A percentile compares a stretch with the other conserved stretches of the same genome.
These are phyloP conservation scores for Pseudopyrenochaeta lycopersici DNA, from an alignment of 2,329 filamentous ascomycete genomes.

Conservation along the genomic window DNA sequence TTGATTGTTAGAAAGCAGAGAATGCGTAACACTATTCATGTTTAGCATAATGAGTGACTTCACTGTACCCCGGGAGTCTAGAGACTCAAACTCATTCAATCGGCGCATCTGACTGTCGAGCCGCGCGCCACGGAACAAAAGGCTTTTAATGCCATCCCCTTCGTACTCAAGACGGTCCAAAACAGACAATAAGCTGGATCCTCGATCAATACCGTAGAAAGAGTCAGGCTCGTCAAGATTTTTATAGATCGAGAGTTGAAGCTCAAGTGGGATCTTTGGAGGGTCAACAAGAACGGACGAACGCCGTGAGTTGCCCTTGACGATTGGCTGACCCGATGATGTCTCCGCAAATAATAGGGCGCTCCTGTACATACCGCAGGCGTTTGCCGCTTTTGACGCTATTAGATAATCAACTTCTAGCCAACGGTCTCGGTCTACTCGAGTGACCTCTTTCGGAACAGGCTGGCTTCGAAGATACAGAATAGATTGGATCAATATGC, in stretches of 20 bases:
- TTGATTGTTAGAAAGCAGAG: conserved; percentile 75
- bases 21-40: conserved; percentile 84
- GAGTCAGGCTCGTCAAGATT: conserved; percentile 95
- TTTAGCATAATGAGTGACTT: conserved; percentile 82
- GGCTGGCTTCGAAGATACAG: conserved; percentile 88
- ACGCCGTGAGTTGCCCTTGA: conserved; percentile 67
- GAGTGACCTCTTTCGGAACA: conserved; percentile 77
- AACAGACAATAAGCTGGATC: conserved; percentile 78
- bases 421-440: conserved; percentile 83
- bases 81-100: conserved; percentile 62
- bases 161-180: conserved; percentile 89
- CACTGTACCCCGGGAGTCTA: conserved; percentile 75
- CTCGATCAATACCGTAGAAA: conserved; percentile 89
- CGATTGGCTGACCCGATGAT: conserved; percentile 62
- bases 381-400: conserved; percentile 75
- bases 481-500: conserved; percentile 78
- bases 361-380: conserved; percentile 86
- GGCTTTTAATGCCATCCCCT: conserved; percentile 82
- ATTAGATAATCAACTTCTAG: conserved; percentile 80
- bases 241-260: conserved; percentile 84
- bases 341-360: conserved; percentile 86
- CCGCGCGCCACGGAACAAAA: conserved; percentile 89
- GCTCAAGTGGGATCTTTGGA: conserved; percentile 63
- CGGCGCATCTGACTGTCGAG: conserved; percentile 84
- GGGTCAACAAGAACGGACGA: conserved; percentile 64